Base-by-base conservation (phyloP, 2,329 filamentous ascomycete species). In the Graphilbum ipis-grandicollis region DNA sequence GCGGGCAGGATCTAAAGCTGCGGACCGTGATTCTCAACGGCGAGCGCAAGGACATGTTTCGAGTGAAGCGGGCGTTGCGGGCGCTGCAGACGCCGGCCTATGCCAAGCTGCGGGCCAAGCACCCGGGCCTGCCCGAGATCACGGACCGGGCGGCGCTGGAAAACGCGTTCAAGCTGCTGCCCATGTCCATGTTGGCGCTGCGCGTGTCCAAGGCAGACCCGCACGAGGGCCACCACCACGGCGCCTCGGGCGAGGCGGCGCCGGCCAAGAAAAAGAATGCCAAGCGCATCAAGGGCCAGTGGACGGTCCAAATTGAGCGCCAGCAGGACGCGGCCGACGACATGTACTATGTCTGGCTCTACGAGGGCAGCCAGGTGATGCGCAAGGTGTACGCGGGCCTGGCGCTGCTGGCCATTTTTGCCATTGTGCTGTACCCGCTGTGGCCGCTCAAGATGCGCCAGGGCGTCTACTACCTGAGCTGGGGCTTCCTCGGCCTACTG, bases 1-100 rank as follows among this genome's bases (percentile, higher is more conserved):
- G 76, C 47, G 58, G 69, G 40, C 86, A 94, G 59, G 73, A 90
- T 41, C 62, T 98, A 45, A 98, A 98, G 68, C 68, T 72, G 15
- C 70, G 90, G 44, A 94, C 86, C 15, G 88, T 82, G 55, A 92
- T 98, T 45, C 71, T 96, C 46, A 86, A 94, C 46, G 90, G 90
- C 50, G 86, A 94, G 66, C 74, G 90, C 50, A 96, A 93, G 61
- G 88, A 98, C 46, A 92, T 98, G 82, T 96, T 98, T 59, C 80
- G 79, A 68, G 90, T 98, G 56, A 96, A 96, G 68, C 83, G 90
- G 54, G 90, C 90, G 30, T 78, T 98, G 43, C 81, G 90, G 49
- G 85, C 82, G 21, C 69, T 98, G 37, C 67, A 93, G 56, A 90
- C 85, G 18, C 80, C 83, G 35, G 85, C 79, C 30, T 98, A 98